Base-by-base conservation (phyloP, 805 yeast genomes). In the Ogataea nitratoaversa region DNA sequence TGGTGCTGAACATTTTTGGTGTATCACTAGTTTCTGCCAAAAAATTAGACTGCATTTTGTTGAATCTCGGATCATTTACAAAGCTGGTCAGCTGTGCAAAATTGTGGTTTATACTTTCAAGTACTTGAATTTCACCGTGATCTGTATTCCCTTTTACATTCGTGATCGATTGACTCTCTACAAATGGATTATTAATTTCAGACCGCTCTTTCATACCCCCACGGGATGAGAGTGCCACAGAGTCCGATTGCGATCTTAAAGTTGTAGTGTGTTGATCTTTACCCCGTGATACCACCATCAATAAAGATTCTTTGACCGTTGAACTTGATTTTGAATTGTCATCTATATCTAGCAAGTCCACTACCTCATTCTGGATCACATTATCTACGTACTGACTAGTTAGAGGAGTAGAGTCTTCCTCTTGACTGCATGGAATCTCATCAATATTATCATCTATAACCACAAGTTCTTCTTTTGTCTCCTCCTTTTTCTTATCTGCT, bases 51-150 rank as follows among this genome's bases (percentile, higher is more conserved):
- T n/a, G n/a, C n/a, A n/a, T n/a, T 18, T 17, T 30, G 11, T 6
- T 12, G 24, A 24, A 29, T 11, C 37, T n/a, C 8, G 24, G 16
- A 31, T 43, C 36, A 19, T 9, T 9, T 9, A 19, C 22, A 31
- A 39, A 32, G 14, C 47, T 41, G 2, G 42, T 39, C 5, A 39
- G 14, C 29, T 46, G 50, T 1, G 48, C 43, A 6, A 43, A 34
- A 18, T 31, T 33, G n/a, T 44, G 46, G 28, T 40, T 32, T 5
- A 51, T 36, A 19, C 52, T 51, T 25, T 47, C 57, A 9, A 51
- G 31, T 9, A 53, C 56, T 34, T 51, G 57, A 8, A 53, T 43
- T 14, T 46, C 52, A 1, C 38, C 43, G n/a, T 27, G n/a, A 13
- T 38, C 32, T 12, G 22, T 13, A 31, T 24, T 22, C 28, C 34